phyloP scores from a whole-genome alignment of 768 basidiomycete genomes.

The Termitomyces sp. region DNA sequence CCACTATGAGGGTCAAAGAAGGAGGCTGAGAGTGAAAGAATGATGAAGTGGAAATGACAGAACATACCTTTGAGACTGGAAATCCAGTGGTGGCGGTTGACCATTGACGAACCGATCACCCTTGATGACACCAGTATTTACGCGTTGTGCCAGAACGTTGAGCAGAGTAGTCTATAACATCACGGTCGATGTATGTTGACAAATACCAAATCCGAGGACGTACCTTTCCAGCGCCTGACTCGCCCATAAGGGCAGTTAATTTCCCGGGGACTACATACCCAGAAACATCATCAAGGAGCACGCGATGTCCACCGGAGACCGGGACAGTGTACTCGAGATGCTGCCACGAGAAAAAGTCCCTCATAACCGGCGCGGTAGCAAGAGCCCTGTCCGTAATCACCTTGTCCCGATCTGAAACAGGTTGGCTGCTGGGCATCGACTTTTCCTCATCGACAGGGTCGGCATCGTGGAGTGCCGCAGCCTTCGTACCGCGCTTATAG shows the following conservation, averaged over 20 bases:
- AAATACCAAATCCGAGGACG: constrained; percentile 13
- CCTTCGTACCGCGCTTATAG: constrained; percentile 60
- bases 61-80: constrained; percentile 55
- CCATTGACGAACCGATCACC: constrained; percentile 58
- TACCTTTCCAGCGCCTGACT: constrained; percentile 45
- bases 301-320: constrained; percentile 41
- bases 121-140: constrained; percentile 41
- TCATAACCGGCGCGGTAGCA: constrained; percentile 41
- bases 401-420: constrained; percentile 16
- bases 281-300: constrained; percentile 67
- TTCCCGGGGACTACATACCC: constrained; percentile 83
- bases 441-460: constrained; percentile 38
- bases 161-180: constrained; percentile 47
- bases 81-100: constrained; percentile 49
- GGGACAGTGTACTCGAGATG: constrained; percentile 65
- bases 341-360: constrained; percentile 79
- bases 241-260: constrained; percentile 76
- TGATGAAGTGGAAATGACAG: background rate
- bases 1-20: constrained; percentile 43
- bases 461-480: constrained; percentile 24
- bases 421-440: constrained; percentile 5
- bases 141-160: constrained; percentile 53
- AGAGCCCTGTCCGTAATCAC: constrained; percentile 28
- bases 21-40: background rate
- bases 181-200: no score